Percentiles rank a stretch among this genome's conserved stretches.
These are phyloP conservation scores for Trypanosoma cruzi DNA, from an alignment of 208 protist species.

Conservation along the genomic window DNA sequence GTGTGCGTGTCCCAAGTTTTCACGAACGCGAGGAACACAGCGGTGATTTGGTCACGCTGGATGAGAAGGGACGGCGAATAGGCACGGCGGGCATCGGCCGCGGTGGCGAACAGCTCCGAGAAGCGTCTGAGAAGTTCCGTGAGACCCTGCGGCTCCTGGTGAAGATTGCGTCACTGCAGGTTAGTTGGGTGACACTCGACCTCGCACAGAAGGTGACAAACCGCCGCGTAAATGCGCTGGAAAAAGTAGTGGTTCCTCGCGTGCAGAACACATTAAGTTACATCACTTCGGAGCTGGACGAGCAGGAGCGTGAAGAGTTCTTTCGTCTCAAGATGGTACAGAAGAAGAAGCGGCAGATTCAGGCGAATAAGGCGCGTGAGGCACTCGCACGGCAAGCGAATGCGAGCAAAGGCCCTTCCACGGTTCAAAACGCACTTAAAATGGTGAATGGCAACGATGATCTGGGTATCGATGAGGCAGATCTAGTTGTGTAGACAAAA, in stretches of 20 bases:
- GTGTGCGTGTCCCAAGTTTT: constrained; percentile 98
- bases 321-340: constrained; percentile 99
- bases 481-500: constrained; percentile 65
- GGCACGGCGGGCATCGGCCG: constrained; percentile 94
- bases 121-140: constrained; percentile 87
- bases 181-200: constrained; percentile 97
- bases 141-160: constrained; percentile 94
- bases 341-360: constrained; percentile 95
- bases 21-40: constrained; percentile 15
- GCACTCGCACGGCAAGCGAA: constrained; percentile 3
- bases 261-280: constrained; percentile 98
- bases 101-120: constrained; percentile 97
- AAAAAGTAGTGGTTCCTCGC: constrained; percentile 98
- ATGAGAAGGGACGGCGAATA: neutral
- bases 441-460: constrained; percentile 29
- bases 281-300: constrained; percentile 98
- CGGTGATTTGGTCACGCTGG: neutral
- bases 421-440: neutral
- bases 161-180: constrained; percentile 97
- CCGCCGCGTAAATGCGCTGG: constrained; percentile 99
- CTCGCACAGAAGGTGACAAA: constrained; percentile 99
- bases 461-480: constrained; percentile 56
- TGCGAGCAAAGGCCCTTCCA: neutral
- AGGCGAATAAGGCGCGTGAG: constrained; percentile 23
- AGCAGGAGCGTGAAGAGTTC: constrained; percentile 99